Evolutionary conservation across 2,329 filamentous ascomycete species (phyloP), one percentile per base, ranked within the genome.

Genomic region (Penicillium capsulatum): DNA sequence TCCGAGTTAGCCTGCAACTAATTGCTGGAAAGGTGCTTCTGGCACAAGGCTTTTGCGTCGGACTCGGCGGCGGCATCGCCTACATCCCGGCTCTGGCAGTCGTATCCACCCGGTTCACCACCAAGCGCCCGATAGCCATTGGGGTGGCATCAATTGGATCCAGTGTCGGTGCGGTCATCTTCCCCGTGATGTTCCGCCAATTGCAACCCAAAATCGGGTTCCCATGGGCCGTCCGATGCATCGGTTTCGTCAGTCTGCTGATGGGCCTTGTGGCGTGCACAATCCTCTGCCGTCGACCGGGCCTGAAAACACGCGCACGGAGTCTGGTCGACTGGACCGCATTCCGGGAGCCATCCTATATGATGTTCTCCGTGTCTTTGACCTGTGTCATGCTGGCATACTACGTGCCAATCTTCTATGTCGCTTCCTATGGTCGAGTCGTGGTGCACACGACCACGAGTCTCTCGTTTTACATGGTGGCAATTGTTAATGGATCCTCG

Each of bases 141-240:
- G 76, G 76, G 0, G 67, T 76, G 7, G 71, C 72, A 1, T 76
- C 78, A 0, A 72, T 73, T 1, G 81, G 81, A 3, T 76, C 75
- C 11, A 72, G 71, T 0, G 72, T 75, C 0, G 80, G 80, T 0
- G 79, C 79, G 0, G 68, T 82, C 15, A 67, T 82, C 4, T 83
- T 79, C 52, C 79, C 80, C 0, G 64, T 76, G 2, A 68, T 75
- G 34, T 67, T 72, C 3, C 63, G 69, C 37, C 72, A 79, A 40
- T 60, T 81, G 1, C 64, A 80, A 5, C 73, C 76, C 0, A 66
- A 64, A 14, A 61, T 82, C 3, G 79, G 79, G 0, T 83, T 82
- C 42, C 64, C 69, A 0, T 81, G 78, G 76, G 76, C 79, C 0
- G 70, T 79, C 1, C 67, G 79, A 1, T 68, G 72, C 0, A 74